These are phyloP conservation scores for Colletotrichum sp. DNA, from an alignment of 2,329 filamentous ascomycete species.

Conservation along the genomic window DNA sequence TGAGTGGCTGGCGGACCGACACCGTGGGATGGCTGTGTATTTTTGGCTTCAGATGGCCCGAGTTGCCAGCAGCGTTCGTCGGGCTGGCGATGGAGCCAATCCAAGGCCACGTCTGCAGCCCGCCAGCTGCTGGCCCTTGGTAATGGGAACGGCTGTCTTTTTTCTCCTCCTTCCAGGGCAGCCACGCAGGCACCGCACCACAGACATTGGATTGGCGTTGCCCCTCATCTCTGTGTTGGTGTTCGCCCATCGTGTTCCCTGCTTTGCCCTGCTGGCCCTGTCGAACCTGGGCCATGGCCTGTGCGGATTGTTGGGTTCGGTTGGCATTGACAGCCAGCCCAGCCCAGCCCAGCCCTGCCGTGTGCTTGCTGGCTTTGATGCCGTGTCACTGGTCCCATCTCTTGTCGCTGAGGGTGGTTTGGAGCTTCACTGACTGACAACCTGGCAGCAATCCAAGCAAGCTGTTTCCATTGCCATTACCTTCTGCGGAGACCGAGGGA, in stretches of 20 bases:
- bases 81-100: neutral
- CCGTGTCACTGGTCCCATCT: neutral
- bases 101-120: neutral
- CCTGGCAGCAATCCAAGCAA: neutral
- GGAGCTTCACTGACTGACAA: neutral
- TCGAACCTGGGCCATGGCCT: neutral
- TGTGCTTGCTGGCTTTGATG: conserved; percentile 6
- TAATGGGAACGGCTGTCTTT: neutral
- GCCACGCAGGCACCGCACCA: neutral
- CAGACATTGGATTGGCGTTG: neutral
- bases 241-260: neutral
- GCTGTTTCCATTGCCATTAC: neutral
- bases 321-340: neutral
- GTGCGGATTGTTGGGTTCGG: neutral
- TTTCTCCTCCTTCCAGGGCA: neutral
- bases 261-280: neutral
- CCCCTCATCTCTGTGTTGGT: neutral
- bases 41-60: conserved; percentile 16
- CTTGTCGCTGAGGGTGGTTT: neutral
- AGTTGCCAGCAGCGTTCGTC: neutral
- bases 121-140: neutral
- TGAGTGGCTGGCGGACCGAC: conserved; percentile 8
- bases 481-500: conserved; percentile 9
- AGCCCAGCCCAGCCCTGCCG: neutral
- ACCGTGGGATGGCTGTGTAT: neutral